Evolutionary conservation across 2,329 filamentous ascomycete genomes (phyloP), one percentile per base, ranked within the genome.

Genomic region (Penicillium hordei): DNA sequence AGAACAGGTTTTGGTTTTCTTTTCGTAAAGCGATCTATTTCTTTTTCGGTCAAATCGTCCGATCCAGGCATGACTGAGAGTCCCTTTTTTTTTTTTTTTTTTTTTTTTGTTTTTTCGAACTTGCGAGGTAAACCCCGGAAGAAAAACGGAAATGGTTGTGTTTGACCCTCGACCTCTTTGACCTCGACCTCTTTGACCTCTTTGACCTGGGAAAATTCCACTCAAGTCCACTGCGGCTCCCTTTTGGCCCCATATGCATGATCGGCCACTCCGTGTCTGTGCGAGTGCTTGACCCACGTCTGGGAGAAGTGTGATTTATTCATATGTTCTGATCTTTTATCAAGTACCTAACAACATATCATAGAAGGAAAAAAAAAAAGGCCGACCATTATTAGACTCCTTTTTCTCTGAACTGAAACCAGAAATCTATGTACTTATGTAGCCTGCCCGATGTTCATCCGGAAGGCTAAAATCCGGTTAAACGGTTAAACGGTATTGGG

Each of bases 261-360:
- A 48, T 58, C 62, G 64, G 60, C 48, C 55, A 38, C 59, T 56
- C 63, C 62, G 62, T 61, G 62, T 66, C 64, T 51, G 64, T 63
- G 64, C 60, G 21, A 17, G 25, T 43, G 40, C 40, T 44, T 29
- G 27, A 15, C 27, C 27, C 44, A 21, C n/a, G 27, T 13, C 27
- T 23, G 19, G 19, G 38, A 21, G 23, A 3, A 13, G 7, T 25
- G 19, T 25, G 42, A 27, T 7, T 23, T 27, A 29, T 25, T 27
- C 5, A 43, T 43, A 48, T 36, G 21, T 19, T 23, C n/a, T 46
- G 44, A 33, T 33, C 15, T 25, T 42, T 15, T 34, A 34, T 17
- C 29, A 27, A 27, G 8, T 31, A 1, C 12, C 12, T 33, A 31
- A 5, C 10, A 12, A 33, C 12, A 6, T 33, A 33, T 33, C 4